Evolutionary conservation across 2,329 filamentous ascomycete genomes (phyloP).

Genomic region (Fusarium albidum): DNA sequence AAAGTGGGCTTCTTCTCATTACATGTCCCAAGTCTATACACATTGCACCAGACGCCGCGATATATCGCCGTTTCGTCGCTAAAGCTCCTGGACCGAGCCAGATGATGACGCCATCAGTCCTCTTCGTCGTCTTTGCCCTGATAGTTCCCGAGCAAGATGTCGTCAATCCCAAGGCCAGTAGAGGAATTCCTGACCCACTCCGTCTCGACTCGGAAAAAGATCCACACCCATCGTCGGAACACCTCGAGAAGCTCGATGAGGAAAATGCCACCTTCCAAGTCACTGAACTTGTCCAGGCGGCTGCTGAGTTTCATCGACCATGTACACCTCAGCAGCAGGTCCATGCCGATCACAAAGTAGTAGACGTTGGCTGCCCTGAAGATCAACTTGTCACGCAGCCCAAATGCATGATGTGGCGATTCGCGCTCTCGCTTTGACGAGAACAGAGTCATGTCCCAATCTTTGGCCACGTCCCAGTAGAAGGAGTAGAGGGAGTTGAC

Average conservation of each 20-base stretch:
- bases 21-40: constrained; percentile 32
- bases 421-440: constrained; percentile 64
- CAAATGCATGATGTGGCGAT: constrained; percentile 75
- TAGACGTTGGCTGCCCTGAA: constrained; percentile 80
- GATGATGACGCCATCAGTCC: constrained; percentile 37
- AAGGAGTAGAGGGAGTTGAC: constrained; percentile 95
- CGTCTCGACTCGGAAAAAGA: constrained; percentile 93
- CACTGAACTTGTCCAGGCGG: constrained; percentile 82
- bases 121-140: constrained; percentile 64
- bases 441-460: constrained; percentile 94
- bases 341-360: constrained; percentile 80
- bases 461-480: constrained; percentile 96
- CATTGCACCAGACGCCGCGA: constrained; percentile 24
- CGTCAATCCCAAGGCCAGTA: constrained; percentile 66
- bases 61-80: constrained; percentile 16
- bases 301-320: constrained; percentile 90
- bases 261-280: constrained; percentile 90
- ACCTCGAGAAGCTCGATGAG: constrained; percentile 88
- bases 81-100: background rate
- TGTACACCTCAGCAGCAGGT: constrained; percentile 84
- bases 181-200: constrained; percentile 77
- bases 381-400: constrained; percentile 76
- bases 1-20: constrained; percentile 19
- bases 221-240: constrained; percentile 91
- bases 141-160: constrained; percentile 79